Evolutionary conservation across 768 basidiomycete species (phyloP), one percentile per base, ranked within the genome.

Genomic region (Cyathus striatus): DNA sequence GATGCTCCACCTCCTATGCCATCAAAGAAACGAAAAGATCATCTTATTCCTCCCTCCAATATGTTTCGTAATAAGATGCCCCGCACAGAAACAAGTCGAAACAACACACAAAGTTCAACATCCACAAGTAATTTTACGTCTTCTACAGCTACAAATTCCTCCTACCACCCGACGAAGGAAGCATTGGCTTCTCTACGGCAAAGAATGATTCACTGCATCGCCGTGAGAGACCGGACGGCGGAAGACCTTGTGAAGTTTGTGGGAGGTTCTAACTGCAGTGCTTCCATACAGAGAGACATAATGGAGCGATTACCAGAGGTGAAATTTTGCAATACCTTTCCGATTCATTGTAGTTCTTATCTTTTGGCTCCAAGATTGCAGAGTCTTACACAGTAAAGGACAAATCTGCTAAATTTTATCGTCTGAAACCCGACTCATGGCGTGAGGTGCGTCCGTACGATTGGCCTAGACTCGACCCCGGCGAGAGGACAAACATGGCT

Each of bases 361-460:
- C 13, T n/a, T 36, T 21, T 34, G 16, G 27, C 18, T 20, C 38
- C 12, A 45, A 84, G 82, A 58, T 84, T 14, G 82, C 73, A 3
- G 81, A 82, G 44, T 66, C 63, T 57, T 17, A 51, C 61, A 0
- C 46, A 59, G 23, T 69, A 57, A 49, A 70, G 44, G 64, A 65
- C 17, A 61, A 68, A 6, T 57, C 68, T 2, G 40, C 51, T 5
- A 64, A 66, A 44, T 52, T 49, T 1, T 88, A 81, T 71, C 53
- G 62, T 23, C 75, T 87, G 46, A 83, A 78, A 48, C 61, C 69
- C 18, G 54, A 60, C 16, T 63, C 76, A 2, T 89, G 86, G 85
- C 67, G 67, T 24, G 80, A 88, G 52, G 80, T 87, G 20, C 78
- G 83, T 5, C 86, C 86, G 0, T 79, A 70, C 44, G 81, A 79